Percentiles rank a stretch among this genome's conserved stretches.
Evolutionary conservation across 257 asterid genomes (phyloP).

Genomic region (Nyctanthes arbortristis): DNA sequence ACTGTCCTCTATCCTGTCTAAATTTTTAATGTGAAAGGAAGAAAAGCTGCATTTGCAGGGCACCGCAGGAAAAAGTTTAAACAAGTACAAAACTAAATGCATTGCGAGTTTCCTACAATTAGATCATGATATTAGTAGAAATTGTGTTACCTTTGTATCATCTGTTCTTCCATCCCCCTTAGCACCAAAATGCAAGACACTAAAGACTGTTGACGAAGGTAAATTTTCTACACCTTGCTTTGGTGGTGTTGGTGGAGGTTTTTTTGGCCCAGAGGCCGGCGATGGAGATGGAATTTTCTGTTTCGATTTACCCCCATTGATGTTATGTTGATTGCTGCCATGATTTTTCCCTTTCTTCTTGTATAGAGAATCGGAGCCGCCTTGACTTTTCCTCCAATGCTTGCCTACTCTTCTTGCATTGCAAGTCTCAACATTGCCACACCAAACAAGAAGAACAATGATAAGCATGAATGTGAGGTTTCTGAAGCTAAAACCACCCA

Average conservation of each 20-base stretch:
- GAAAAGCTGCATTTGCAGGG: not conserved
- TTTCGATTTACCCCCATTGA: constrained; percentile 45
- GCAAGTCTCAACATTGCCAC: constrained; percentile 50
- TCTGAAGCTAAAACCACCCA: constrained; percentile 54
- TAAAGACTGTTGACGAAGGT: constrained; percentile 42
- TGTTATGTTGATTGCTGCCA: constrained; percentile 41
- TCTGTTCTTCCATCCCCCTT: constrained; percentile 85
- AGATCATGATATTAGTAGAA: not conserved
- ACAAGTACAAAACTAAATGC: not conserved
- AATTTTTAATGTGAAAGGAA: not conserved
- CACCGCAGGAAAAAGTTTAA: not conserved
- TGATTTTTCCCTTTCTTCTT: constrained; percentile 63
- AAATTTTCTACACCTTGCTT: constrained; percentile 33
- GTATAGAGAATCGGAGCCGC: constrained; percentile 39
- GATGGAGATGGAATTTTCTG: constrained; percentile 42
- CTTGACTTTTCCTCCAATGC: constrained; percentile 52
- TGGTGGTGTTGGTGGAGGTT: not conserved
- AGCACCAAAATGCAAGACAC: constrained; percentile 87
- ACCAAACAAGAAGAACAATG: constrained; percentile 49
- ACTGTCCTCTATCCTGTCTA: not conserved
- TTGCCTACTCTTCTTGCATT: constrained; percentile 62
- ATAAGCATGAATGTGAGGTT: constrained; percentile 50
- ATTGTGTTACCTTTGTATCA: constrained; percentile 77
- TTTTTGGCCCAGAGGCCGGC: not conserved
- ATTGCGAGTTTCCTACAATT: not conserved